Percentiles rank a stretch among this genome's conserved stretches.
Evolutionary conservation across 768 basidiomycete genomes (phyloP).

Genomic region (Pluteus cervinus): DNA sequence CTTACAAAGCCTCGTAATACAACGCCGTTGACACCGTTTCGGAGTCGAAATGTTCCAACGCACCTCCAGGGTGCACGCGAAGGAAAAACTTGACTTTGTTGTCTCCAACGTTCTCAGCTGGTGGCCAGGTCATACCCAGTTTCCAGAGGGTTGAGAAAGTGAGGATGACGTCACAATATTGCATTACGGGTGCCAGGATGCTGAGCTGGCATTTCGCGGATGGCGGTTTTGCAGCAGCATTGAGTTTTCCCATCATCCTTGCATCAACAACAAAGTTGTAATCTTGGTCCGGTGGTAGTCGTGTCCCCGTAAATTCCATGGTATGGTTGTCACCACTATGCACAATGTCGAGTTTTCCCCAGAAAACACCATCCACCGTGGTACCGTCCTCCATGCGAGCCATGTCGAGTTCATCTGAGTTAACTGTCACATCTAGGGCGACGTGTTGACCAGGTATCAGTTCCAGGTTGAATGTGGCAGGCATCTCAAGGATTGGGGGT

Average conservation of each 20-base stretch:
- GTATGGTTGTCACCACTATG: slow-evolving; percentile 72
- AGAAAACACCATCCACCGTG: slow-evolving; percentile 78
- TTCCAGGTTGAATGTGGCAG: slow-evolving; percentile 78
- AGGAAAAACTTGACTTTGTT: slow-evolving; percentile 80
- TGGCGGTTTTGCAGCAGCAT: slow-evolving; percentile 66
- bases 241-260: slow-evolving; percentile 70
- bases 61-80: slow-evolving; percentile 79
- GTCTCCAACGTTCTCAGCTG: slow-evolving; percentile 59
- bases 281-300: slow-evolving; percentile 56
- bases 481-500: slow-evolving; percentile 81
- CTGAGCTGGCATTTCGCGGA: slow-evolving; percentile 74
- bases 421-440: slow-evolving; percentile 72
- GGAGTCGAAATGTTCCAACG: slow-evolving; percentile 81
- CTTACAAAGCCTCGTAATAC: slow-evolving; percentile 84
- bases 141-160: slow-evolving; percentile 71
- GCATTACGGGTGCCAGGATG: slow-evolving; percentile 63
- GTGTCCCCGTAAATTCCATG: slow-evolving; percentile 81
- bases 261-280: slow-evolving; percentile 73
- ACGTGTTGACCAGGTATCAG: slow-evolving; percentile 74
- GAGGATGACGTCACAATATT: slow-evolving; percentile 78
- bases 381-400: slow-evolving; percentile 88
- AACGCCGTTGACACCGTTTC: slow-evolving; percentile 74
- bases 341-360: slow-evolving; percentile 82
- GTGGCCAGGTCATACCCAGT: slow-evolving; percentile 72
- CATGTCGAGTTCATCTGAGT: slow-evolving; percentile 85